These are phyloP conservation scores for Rosa persica DNA, from an alignment of 306 rosid genomes.

Conservation along the genomic window DNA sequence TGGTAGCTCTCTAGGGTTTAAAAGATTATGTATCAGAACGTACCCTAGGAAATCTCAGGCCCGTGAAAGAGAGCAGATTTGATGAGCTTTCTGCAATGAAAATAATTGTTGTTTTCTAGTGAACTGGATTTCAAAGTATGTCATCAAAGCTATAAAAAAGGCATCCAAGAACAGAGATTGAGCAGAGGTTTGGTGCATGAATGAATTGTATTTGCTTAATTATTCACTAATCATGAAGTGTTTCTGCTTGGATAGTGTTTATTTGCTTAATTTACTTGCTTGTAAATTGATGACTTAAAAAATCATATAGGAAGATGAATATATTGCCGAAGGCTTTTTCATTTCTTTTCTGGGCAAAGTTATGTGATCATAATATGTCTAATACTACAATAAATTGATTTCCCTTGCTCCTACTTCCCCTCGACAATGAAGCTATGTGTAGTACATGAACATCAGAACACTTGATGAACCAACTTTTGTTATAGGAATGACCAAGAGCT, in stretches of 20 bases:
- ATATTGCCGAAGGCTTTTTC: not conserved
- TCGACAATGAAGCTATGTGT: not conserved
- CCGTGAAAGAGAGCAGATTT: not conserved
- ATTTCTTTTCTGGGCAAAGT: not conserved
- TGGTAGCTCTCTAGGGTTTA: not conserved
- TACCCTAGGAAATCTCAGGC: not conserved
- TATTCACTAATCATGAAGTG: not conserved
- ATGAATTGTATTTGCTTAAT: no score
- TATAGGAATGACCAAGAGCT: conserved; percentile 1
- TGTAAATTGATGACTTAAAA: no score
- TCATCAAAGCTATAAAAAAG: not conserved
- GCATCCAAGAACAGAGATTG: not conserved
- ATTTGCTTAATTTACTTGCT: no score
- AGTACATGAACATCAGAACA: not conserved
- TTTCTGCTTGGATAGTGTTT: no score
- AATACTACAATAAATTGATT: not conserved
- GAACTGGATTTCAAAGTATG: not conserved
- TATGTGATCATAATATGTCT: not conserved
- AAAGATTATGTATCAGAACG: not conserved
- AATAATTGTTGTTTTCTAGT: not conserved
- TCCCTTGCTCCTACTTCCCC: not conserved
- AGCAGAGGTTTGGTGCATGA: not conserved
- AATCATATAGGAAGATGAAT: not conserved
- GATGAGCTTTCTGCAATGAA: not conserved
- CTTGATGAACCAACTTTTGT: conserved; percentile 8